Base-by-base conservation (phyloP, 2,329 filamentous ascomycete species). In the Periconia sp. region DNA sequence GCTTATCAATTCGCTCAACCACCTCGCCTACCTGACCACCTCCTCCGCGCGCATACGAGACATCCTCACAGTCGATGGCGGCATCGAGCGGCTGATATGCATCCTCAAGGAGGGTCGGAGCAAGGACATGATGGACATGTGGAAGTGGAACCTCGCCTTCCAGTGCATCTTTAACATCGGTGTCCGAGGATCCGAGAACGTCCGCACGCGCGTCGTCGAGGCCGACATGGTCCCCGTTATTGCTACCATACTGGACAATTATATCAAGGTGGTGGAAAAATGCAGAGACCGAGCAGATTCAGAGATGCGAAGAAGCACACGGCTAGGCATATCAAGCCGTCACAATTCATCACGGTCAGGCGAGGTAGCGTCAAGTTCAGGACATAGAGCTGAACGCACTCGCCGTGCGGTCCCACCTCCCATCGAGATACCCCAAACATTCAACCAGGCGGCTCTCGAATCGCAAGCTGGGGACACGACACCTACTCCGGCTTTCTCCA, bases 71-170 rank as follows among this genome's bases (percentile, higher is more conserved):
- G 90, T 99, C 75, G 94, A 99, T 87, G 94, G 94, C 73, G 94
- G 94, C 50, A 94, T 99, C 71, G 94, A 99, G 77, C 80, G 92
- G 54, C 78, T 99, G 58, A 89, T 99, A 68, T 96, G 91, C 81
- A 96, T 99, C 66, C 83, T 99, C 71, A 99, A 99, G 74, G 90
- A 96, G 73, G 94, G 94, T 52, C 83, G 94, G 67, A 96, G 89
- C 75, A 95, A 92, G 73, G 92, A 99, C 70, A 87, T 96, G 85
- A 96, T 97, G 92, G 92, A 96, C 71, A 96, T 96, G 89, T 99
- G 94, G 94, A 97, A 97, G 74, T 99, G 94, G 94, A 99, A 96
- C 66, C 81, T 99, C 51, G 94, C 94, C 39, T 99, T 99, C 71
- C 94, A 97, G 73, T 99, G 94, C 71, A 92, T 97, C 54, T 94